Conservation (phyloP, 257 asterid species). For the Nicotiana otophora region DNA sequence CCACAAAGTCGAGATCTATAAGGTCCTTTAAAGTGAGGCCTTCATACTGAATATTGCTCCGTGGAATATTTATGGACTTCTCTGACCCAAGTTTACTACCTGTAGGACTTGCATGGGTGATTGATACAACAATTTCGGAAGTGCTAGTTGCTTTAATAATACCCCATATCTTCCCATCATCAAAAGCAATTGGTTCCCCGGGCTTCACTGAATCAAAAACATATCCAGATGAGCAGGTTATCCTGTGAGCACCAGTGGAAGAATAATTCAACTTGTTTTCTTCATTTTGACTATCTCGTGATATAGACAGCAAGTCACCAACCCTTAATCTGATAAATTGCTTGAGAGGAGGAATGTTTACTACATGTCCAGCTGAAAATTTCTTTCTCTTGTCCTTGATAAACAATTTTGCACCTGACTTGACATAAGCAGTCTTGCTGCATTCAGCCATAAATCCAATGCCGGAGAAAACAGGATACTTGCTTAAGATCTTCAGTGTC, state of each 20-base stretch:
- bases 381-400: conserved; percentile 37
- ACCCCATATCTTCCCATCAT: conserved; percentile 78
- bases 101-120: conserved; percentile 61
- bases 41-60: conserved; percentile 56
- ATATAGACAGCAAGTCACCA: conserved; percentile 54
- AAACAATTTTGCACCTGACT: conserved; percentile 48
- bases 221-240: conserved; percentile 63
- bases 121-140: conserved; percentile 57
- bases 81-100: conserved; percentile 70
- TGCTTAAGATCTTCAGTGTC: conserved; percentile 39
- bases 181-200: conserved; percentile 65
- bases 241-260: conserved; percentile 39
- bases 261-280: conserved; percentile 18
- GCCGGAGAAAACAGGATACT: conserved; percentile 53
- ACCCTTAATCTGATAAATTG: conserved; percentile 53
- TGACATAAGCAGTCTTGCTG: conserved; percentile 47
- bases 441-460: conserved; percentile 63
- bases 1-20: conserved; percentile 65
- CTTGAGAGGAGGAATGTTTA: conserved; percentile 48
- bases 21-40: conserved; percentile 75
- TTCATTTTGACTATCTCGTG: conserved; percentile 51
- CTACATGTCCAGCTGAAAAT: conserved; percentile 44
- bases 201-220: conserved; percentile 74
- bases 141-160: conserved; percentile 52
- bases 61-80: conserved; percentile 68